Evolutionary conservation across 2,329 filamentous ascomycete genomes (phyloP), one percentile per base, ranked within the genome.

Genomic region (Colletotrichum cordylinicola): DNA sequence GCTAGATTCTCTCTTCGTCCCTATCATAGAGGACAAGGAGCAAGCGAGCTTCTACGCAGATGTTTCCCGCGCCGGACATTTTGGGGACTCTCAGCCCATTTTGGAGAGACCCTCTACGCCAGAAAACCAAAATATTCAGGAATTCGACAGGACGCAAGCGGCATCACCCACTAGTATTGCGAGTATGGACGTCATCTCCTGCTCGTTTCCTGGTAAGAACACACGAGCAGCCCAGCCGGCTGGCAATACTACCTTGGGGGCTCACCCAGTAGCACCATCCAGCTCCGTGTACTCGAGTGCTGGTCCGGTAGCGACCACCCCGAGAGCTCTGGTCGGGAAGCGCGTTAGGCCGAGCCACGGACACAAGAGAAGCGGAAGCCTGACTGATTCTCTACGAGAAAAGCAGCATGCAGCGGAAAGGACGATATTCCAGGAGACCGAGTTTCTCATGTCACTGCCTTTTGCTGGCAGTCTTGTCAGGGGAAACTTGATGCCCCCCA

Each of bases 331-430:
- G 4, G 86, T 88, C 13, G 91, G 90, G 71, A 93, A 93, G 81
- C 88, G 90, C 18, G 87, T 91, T 9, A 89, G 91, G 18, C 89
- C 91, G 24, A 85, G 86, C 15, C 89, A 90, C 77, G 83, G 87
- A 4, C 96, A 98, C 84, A 96, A 95, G 83, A 93, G 96, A 27
- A 98, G 95, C 81, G 95, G 93, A 66, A 98, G 96, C 82, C 93
- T 97, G 80, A 95, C 94, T 0, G 95, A 98, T 84, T 96, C 96
- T 2, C 84, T 96, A 67, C 89, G 95, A 79, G 77, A 78, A 31
- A 77, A 70, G 48, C 94, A 97, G 84, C 93, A 86, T 85, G 91
- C 83, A 27, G 83, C 84, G 8, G 90, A 91, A 61, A 90, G 87
- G 75, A 58, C 70, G 18, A 81, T 88, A 6, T 87, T 88, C 77